Conservation (phyloP, 106 monocot species). For the Allium sativum region DNA sequence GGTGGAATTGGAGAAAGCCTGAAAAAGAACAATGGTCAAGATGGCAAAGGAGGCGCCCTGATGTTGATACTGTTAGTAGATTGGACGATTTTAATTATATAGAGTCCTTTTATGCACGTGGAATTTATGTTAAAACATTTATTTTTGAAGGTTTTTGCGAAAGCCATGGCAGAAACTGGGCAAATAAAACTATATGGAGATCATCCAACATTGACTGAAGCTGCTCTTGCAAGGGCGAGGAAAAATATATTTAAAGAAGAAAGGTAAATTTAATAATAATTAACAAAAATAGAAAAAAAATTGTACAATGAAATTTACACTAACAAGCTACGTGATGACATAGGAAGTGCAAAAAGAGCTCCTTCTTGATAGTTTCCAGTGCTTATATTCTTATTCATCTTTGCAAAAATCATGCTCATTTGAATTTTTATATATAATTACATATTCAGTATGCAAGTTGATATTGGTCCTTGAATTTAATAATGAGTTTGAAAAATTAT, state of each 20-base stretch:
- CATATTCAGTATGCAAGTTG: no score
- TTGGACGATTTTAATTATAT: no score
- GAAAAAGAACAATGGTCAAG: constrained; percentile 94
- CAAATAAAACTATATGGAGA: constrained; percentile 96
- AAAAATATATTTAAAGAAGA: constrained; percentile 83
- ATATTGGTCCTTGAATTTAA: no score
- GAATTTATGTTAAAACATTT: background rate
- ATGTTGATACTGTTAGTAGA: constrained; percentile 84
- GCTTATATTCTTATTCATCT: no score
- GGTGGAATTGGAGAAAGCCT: constrained; percentile 98
- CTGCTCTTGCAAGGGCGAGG: constrained; percentile 86
- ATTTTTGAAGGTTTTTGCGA: constrained; percentile 72
- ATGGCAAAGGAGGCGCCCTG: constrained; percentile 89
- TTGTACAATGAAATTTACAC: no score
- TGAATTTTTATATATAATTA: no score
- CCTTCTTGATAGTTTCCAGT: no score
- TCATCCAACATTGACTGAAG: constrained; percentile 74
- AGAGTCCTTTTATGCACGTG: background rate
- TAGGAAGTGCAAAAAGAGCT: no score
- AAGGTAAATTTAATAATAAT: constrained; percentile 35
- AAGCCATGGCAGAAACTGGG: constrained; percentile 95
- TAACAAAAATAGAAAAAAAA: no score
- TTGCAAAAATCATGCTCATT: no score
- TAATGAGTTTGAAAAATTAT: no score
- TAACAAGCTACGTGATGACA: no score